Evolutionary conservation across 495 filamentous ascomycete species (phyloP), one percentile per base, ranked within the genome.

Genomic region (Xanthoparmelia taractica): DNA sequence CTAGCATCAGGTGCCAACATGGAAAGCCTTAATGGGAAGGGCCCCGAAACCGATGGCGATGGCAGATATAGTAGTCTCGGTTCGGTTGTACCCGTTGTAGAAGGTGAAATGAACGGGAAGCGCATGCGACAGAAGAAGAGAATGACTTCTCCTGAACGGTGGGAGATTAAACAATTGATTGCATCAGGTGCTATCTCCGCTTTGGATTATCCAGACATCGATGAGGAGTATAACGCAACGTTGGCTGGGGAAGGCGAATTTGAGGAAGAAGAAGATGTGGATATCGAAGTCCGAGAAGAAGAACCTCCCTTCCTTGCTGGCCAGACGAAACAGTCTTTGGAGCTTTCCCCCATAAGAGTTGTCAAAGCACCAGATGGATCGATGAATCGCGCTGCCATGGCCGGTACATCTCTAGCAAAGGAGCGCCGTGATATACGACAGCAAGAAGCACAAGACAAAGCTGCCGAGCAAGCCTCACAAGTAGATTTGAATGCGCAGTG

Each of bases 321-420:
- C 2, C 95, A 97, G 75, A 98, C 94, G 3, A 96, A 96, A 69
- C 92, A 96, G 73, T 93, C 89, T 25, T 80, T 97, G 13, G 95
- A 97, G 70, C 75, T 98, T 13, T 96, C 92, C 10, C 94, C 94
- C 4, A 97, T 98, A 65, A 80, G 94, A 69, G 91, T 98, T 17
- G 89, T 98, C 67, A 98, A 98, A 75, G 94, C 95, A 2, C 94
- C 94, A 8, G 94, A 98, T 72, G 94, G 94, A 18, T 96, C 91
- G 0, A 81, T 98, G 68, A 97, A 97, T 72, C 85, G 95, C 57
- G 90, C 94, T 41, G 94, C 95, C 4, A 94, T 97, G 91, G 83
- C 92, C 18, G 93, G 94, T 38, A 91, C 92, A 13, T 83, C 83
- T 20, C 75, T 97, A n/a, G 91, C 94, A 18, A 94, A 91, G 74